phyloP scores from a whole-genome alignment of 305 asterid genomes.

The Withania somnifera region DNA sequence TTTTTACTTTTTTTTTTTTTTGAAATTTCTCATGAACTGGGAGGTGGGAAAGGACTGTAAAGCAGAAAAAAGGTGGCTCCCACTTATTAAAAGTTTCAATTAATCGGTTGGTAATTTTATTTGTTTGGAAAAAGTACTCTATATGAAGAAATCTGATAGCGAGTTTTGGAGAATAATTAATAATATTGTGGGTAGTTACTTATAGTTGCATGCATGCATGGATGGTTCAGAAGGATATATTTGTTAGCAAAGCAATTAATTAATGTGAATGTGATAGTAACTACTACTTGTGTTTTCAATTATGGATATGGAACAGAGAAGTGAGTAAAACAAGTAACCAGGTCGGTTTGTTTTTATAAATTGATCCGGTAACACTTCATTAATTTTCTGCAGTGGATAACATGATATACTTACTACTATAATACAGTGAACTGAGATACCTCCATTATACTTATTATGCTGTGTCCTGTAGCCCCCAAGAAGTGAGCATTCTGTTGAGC shows the following conservation, averaged over 20 bases:
- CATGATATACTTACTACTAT: not conserved
- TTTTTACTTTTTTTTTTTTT: not conserved
- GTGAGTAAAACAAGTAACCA: not conserved
- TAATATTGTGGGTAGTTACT: not conserved
- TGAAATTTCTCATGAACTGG: not conserved
- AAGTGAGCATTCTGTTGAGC: conserved; percentile 2
- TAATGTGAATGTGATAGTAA: not conserved
- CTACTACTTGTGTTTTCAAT: not conserved
- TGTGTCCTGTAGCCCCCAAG: not conserved
- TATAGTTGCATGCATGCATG: conserved; percentile 1
- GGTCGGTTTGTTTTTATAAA: not conserved
- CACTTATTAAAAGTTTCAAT: not conserved
- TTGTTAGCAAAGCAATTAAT: not conserved
- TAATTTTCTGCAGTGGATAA: not conserved
- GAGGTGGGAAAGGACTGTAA: not conserved
- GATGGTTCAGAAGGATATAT: not conserved
- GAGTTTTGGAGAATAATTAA: not conserved
- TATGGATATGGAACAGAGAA: not conserved
- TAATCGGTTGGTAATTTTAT: not conserved
- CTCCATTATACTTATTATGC: not conserved
- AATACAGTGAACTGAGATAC: too few relatives aligned
- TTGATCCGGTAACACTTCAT: not conserved
- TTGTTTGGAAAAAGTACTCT: not conserved
- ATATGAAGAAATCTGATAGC: not conserved
- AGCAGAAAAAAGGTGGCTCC: not conserved